phyloP scores from a whole-genome alignment of 805 yeast species.

The Pichia rugopelliculosa region DNA sequence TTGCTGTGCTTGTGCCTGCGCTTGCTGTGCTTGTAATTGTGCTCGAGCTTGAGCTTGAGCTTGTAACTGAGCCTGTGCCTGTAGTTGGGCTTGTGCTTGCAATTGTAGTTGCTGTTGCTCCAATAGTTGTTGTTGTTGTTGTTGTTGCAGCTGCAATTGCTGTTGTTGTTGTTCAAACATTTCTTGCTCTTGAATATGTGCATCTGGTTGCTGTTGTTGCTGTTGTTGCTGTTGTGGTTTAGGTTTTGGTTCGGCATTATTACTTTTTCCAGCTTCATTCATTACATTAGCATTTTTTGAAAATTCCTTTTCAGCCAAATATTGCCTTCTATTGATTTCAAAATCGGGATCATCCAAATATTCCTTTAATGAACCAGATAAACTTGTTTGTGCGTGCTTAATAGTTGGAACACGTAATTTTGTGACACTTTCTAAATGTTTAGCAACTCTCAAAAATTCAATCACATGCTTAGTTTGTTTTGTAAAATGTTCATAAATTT shows the following conservation, averaged over 20 bases:
- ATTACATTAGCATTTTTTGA: constrained; percentile 16
- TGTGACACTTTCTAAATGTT: constrained; percentile 78
- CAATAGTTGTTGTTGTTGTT: constrained; percentile 7
- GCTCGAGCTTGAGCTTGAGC: constrained; percentile 1
- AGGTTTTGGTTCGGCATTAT: constrained; percentile 10
- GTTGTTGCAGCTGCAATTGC: constrained; percentile 8
- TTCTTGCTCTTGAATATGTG: too few species aligned
- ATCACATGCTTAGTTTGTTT: constrained; percentile 83
- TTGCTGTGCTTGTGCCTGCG: constrained; percentile 3
- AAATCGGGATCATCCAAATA: constrained; percentile 82
- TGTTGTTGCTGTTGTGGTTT: constrained; percentile 12
- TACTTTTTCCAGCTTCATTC: constrained; percentile 4
- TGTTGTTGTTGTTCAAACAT: constrained; percentile 12
- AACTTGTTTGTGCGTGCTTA: constrained; percentile 93
- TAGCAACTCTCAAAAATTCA: constrained; percentile 80
- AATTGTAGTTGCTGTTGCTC: constrained; percentile 13
- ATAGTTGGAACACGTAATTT: constrained; percentile 91
- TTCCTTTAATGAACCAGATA: constrained; percentile 80
- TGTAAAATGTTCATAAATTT: constrained; percentile 78
- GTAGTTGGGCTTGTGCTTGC: constrained; percentile 12
- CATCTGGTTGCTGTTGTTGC: constrained; percentile 10
- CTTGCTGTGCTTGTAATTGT: constrained; percentile 7
- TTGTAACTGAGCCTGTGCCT: constrained; percentile 6
- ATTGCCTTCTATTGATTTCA: constrained; percentile 71
- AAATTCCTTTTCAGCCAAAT: constrained; percentile 56